Evolutionary conservation across 2,329 filamentous ascomycete species (phyloP).

Genomic region (Venturia pyrina): DNA sequence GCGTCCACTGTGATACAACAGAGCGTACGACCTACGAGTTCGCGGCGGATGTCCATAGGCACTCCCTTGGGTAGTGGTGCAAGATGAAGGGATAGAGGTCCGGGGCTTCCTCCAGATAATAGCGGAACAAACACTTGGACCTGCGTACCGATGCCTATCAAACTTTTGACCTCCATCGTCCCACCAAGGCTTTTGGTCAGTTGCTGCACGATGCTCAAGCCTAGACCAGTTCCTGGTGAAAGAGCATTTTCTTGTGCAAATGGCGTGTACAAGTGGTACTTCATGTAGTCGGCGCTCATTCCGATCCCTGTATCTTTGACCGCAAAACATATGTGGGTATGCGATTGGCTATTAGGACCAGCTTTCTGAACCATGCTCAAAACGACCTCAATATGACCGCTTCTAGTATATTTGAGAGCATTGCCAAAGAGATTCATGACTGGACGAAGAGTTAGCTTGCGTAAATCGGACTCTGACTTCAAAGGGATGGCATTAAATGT

Average conservation of each 20-base stretch:
- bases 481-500: background rate
- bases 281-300: constrained; percentile 12
- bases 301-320: constrained; percentile 12
- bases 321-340: constrained; percentile 3
- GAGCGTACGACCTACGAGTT: background rate
- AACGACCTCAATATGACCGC: constrained; percentile 10
- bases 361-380: constrained; percentile 1
- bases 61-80: background rate
- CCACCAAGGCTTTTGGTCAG: constrained; percentile 10
- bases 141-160: constrained; percentile 6
- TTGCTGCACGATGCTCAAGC: constrained; percentile 11
- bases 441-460: background rate
- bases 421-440: constrained; percentile 17
- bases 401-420: constrained; percentile 15
- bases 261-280: constrained; percentile 12
- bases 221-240: constrained; percentile 12
- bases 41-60: background rate
- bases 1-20: background rate
- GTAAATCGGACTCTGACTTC: too few species aligned
- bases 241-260: constrained; percentile 12
- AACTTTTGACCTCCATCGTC: constrained; percentile 7
- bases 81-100: background rate
- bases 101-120: background rate
- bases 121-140: constrained; percentile 5
- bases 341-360: background rate